Percentiles rank a stretch among this genome's conserved stretches.
Conservation (phyloP, 2,329 filamentous ascomycete species). For the Thelonectria blattea region DNA sequence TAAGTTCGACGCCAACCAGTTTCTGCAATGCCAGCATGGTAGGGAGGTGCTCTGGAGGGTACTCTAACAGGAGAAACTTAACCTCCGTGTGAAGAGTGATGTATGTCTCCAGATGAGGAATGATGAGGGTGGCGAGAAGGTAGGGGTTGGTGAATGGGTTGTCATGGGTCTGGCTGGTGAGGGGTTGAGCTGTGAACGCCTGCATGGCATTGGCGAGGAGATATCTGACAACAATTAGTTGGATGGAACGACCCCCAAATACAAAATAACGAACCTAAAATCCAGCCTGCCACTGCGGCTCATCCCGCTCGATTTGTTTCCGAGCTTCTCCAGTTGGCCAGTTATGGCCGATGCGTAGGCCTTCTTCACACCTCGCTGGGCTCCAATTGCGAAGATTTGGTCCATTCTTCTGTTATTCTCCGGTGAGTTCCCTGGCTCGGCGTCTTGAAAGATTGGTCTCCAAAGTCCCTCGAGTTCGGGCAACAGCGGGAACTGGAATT, state of each 20-base stretch:
- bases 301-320: conserved; percentile 54
- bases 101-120: conserved; percentile 67
- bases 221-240: conserved; percentile 50
- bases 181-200: conserved; percentile 57
- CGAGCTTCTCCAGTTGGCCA: conserved; percentile 61
- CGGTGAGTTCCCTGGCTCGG: conserved; percentile 37
- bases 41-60: conserved; percentile 60
- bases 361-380: conserved; percentile 59
- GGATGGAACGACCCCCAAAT: not conserved
- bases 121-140: conserved; percentile 62
- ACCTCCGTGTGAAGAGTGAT: conserved; percentile 58
- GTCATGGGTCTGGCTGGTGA: conserved; percentile 56
- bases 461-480: conserved; percentile 58
- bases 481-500: conserved; percentile 54
- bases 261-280: conserved; percentile 54
- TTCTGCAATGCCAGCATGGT: conserved; percentile 64
- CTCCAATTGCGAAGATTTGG: conserved; percentile 65
- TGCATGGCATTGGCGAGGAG: conserved; percentile 67
- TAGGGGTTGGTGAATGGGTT: conserved; percentile 62
- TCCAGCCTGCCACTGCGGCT: conserved; percentile 64
- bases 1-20: conserved; percentile 60
- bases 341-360: conserved; percentile 56
- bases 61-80: conserved; percentile 65
- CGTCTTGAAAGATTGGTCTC: conserved; percentile 57
- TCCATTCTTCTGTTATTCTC: conserved; percentile 53